Percentiles rank a stretch among this genome's conserved stretches.
Evolutionary conservation across 345 rosid genomes (phyloP).

Genomic region (Sisymbrium altissimum): DNA sequence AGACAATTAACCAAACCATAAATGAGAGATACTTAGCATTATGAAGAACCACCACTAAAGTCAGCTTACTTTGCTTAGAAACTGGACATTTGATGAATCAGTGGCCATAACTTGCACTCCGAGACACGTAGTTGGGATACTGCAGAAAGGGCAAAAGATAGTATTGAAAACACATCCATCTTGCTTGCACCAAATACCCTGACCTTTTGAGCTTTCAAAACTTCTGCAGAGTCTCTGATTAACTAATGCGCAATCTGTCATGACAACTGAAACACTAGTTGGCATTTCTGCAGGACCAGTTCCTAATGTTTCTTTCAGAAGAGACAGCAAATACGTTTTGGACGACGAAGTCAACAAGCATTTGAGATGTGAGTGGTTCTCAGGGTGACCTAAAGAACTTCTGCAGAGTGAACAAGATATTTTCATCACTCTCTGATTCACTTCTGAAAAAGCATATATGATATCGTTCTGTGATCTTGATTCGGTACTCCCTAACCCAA

Average conservation of each 20-base stretch:
- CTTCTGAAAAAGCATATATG: slow-evolving; percentile 35
- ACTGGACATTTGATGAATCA: slow-evolving; percentile 69
- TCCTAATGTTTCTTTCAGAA: slow-evolving; percentile 41
- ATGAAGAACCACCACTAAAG: neutral
- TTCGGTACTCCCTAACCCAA: slow-evolving; percentile 41
- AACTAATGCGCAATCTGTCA: slow-evolving; percentile 56
- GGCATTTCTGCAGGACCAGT: slow-evolving; percentile 29
- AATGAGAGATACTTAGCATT: neutral
- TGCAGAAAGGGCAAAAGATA: slow-evolving; percentile 81
- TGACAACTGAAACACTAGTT: slow-evolving; percentile 50
- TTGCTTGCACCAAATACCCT: slow-evolving; percentile 64
- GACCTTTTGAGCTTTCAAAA: slow-evolving; percentile 33
- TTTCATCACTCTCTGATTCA: slow-evolving; percentile 41
- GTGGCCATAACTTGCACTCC: slow-evolving; percentile 89
- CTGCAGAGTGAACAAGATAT: slow-evolving; percentile 69
- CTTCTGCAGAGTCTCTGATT: slow-evolving; percentile 49
- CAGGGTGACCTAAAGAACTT: slow-evolving; percentile 60
- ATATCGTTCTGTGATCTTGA: slow-evolving; percentile 29
- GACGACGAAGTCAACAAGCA: slow-evolving; percentile 57
- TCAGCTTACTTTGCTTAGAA: slow-evolving; percentile 64
- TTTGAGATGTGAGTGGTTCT: slow-evolving; percentile 46
- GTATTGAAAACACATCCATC: slow-evolving; percentile 90
- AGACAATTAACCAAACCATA: neutral
- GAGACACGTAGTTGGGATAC: slow-evolving; percentile 48
- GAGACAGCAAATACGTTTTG: slow-evolving; percentile 56